These are phyloP conservation scores for Colletotrichum sidae DNA, from an alignment of 2,329 filamentous ascomycete species.

Conservation along the genomic window DNA sequence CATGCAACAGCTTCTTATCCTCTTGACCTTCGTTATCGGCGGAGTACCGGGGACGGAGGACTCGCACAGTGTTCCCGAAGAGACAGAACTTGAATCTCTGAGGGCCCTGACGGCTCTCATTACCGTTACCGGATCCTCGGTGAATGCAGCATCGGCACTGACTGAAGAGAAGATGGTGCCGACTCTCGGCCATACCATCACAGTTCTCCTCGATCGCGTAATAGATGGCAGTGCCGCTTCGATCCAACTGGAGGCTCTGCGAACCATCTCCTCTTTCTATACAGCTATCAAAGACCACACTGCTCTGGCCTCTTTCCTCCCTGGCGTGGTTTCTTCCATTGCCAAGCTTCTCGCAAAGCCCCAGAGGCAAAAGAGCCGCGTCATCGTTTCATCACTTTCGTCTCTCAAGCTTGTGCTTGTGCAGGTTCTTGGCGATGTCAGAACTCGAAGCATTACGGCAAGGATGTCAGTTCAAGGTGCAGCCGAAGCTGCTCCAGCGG, in stretches of 20 bases:
- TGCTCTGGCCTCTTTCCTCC: slow-evolving; percentile 87
- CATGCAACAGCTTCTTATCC: slow-evolving; percentile 85
- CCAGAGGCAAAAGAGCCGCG: slow-evolving; percentile 64
- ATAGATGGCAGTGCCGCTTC: slow-evolving; percentile 70
- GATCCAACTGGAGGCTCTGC: slow-evolving; percentile 78
- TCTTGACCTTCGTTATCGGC: slow-evolving; percentile 84
- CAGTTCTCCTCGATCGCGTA: slow-evolving; percentile 81
- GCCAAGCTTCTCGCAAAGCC: slow-evolving; percentile 80
- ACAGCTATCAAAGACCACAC: slow-evolving; percentile 75
- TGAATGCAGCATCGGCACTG: slow-evolving; percentile 60
- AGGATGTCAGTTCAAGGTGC: slow-evolving; percentile 38
- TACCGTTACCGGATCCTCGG: slow-evolving; percentile 64
- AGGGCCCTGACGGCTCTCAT: slow-evolving; percentile 77
- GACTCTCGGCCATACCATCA: slow-evolving; percentile 83
- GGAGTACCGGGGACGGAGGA: slow-evolving; percentile 71
- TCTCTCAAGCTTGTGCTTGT: slow-evolving; percentile 67
- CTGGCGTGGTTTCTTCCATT: slow-evolving; percentile 86
- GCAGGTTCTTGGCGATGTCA: slow-evolving; percentile 69
- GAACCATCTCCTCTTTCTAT: slow-evolving; percentile 72
- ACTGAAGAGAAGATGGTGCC: slow-evolving; percentile 74
- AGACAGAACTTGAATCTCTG: slow-evolving; percentile 79
- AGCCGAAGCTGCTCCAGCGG: slow-evolving; percentile 32
- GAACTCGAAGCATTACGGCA: slow-evolving; percentile 59
- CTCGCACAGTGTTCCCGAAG: slow-evolving; percentile 69
- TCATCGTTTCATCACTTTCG: slow-evolving; percentile 73